Evolutionary conservation across 768 basidiomycete genomes (phyloP).

Genomic region (Kwoniella heveanensis): DNA sequence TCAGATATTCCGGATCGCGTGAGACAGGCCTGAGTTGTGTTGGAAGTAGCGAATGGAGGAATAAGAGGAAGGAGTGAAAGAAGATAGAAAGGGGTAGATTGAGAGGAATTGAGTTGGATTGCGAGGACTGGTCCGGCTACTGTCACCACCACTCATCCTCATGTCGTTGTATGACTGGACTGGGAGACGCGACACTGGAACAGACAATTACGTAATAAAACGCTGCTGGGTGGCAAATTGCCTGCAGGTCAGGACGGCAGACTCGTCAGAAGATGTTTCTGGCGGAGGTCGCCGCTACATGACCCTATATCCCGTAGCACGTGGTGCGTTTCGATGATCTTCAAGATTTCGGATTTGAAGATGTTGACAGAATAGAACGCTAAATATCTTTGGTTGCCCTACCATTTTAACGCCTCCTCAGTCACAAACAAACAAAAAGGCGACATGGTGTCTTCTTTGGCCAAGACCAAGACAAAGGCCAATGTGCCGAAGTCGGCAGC

Average conservation of each 20-base stretch:
- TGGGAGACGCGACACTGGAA: slow-evolving; percentile 3
- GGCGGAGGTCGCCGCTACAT: too few relatives aligned
- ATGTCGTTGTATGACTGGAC: too few relatives aligned
- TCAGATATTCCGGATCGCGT: too few relatives aligned
- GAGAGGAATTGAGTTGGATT: background rate
- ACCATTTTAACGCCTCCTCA: background rate
- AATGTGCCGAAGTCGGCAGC: slow-evolving; percentile 10
- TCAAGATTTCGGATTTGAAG: slow-evolving; percentile 6
- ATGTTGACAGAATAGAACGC: too few relatives aligned
- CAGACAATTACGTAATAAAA: background rate
- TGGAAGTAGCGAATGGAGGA: background rate
- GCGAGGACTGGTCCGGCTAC: background rate
- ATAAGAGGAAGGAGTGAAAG: slow-evolving; percentile 4
- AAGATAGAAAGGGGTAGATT: background rate
- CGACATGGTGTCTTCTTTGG: slow-evolving; percentile 26
- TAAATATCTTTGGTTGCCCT: background rate
- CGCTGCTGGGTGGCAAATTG: background rate
- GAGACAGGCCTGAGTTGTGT: too few relatives aligned
- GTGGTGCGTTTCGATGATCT: background rate
- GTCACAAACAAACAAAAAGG: background rate
- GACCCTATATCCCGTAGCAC: too few relatives aligned
- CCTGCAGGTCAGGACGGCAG: too few relatives aligned
- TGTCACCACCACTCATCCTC: too few relatives aligned
- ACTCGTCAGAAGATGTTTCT: too few relatives aligned
- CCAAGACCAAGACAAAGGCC: slow-evolving; percentile 12